Conservation (phyloP, 2,329 filamentous ascomycete genomes). For the Alternaria sp. region DNA sequence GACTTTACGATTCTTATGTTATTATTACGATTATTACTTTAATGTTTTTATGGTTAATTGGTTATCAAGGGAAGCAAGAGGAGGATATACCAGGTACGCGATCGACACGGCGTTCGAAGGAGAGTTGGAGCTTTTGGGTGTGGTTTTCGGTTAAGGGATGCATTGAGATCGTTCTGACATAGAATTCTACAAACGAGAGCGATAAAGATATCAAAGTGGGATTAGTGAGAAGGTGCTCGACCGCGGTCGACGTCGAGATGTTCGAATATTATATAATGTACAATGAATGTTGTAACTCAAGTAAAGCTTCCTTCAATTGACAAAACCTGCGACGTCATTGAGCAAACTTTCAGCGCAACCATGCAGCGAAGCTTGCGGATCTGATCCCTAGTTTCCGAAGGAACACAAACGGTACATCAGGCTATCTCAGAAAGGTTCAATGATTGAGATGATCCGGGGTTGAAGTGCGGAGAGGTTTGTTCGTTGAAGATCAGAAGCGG, state of each 20-base stretch:
- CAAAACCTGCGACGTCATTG: not conserved
- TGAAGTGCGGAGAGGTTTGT: slow-evolving; percentile 3
- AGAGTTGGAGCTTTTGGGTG: not conserved
- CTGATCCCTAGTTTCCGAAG: slow-evolving; percentile 15
- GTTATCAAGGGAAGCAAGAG: not conserved
- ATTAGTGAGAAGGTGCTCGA: not conserved
- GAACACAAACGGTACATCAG: not conserved
- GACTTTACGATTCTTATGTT: slow-evolving; percentile 19
- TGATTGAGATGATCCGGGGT: slow-evolving; percentile 3
- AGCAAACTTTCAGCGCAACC: not conserved
- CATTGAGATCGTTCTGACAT: not conserved
- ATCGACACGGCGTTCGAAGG: not conserved
- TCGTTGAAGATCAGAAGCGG: slow-evolving; percentile 16
- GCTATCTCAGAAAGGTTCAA: not conserved
- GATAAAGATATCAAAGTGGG: not conserved
- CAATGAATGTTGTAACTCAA: not conserved
- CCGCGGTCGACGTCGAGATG: not conserved
- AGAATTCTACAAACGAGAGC: not conserved
- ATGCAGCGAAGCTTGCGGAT: slow-evolving; percentile 3
- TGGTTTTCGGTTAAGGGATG: not conserved
- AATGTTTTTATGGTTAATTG: not conserved
- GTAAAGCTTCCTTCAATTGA: not conserved
- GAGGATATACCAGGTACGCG: slow-evolving; percentile 14
- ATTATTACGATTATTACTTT: slow-evolving; percentile 1
- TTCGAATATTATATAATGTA: not conserved